Base-by-base conservation (phyloP, 2,329 filamentous ascomycete species). In the Colletotrichum karsti region DNA sequence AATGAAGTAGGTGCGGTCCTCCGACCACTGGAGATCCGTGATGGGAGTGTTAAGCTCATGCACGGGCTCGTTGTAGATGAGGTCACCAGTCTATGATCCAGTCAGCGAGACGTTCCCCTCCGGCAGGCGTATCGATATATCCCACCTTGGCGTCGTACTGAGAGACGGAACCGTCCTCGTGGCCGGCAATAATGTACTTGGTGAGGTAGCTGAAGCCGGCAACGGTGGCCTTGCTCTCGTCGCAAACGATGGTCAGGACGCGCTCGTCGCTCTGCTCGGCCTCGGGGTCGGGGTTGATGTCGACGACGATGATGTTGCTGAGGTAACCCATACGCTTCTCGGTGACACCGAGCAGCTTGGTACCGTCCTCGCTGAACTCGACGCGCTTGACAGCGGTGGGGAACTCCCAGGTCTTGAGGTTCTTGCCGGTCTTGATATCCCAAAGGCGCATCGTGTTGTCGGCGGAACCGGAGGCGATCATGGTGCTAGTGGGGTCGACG, bases 271-370 rank as follows among this genome's bases (percentile, higher is more conserved):
- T 90, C 87, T 99, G 96, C 80, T 93, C 90, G 71, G 91, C 93
- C 71, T 95, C 86, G 71, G 93, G 88, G 78, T 97, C 94, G 73
- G 91, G 89, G 81, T 90, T 91, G 87, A 99, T 92, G 80, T 97
- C 93, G 78, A 97, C 88, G 72, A 98, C 94, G 70, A 95, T 91
- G 77, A 99, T 98, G 74, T 95, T 97, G 78, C 93, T 94, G 73
- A 98, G 87, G 83, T 94, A 95, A 74, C 96, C 96, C 90, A 97
- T 97, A 77, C 96, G 94, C 92, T 98, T 97, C 87, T 99, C 96
- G 60, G 96, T 99, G 71, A 99, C 95, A 71, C 94, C 95, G 72
- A 99, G 86, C 75, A 99, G 87, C 84, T 93, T 90, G 77, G 89
- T 92, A 77, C 95, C 96, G 82, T 99, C 96, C 77, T 97, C 92